Evolutionary conservation across 176 grass and related monocot genomes (phyloP), one percentile per base, ranked within the genome.

Genomic region (Bolboschoenus planiculmis): DNA sequence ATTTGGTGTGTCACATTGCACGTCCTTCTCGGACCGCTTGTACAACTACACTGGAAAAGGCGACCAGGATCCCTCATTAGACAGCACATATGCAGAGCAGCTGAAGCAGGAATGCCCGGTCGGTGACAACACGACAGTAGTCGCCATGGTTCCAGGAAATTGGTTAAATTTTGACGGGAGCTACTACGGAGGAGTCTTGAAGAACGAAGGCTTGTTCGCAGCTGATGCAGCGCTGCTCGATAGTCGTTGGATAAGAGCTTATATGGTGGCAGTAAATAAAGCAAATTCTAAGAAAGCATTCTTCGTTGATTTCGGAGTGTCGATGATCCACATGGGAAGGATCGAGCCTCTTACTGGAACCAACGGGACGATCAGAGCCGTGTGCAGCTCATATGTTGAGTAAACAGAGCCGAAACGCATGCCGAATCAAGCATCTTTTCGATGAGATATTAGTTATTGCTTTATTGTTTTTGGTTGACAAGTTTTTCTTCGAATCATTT

Each of bases 321-420:
- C n/a, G n/a, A n/a, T n/a, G n/a, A n/a, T n/a, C n/a, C n/a, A n/a
- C n/a, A n/a, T n/a, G n/a, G n/a, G n/a, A n/a, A n/a, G n/a, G n/a
- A n/a, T n/a, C n/a, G n/a, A n/a, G n/a, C n/a, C n/a, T n/a, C n/a
- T n/a, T n/a, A n/a, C n/a, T n/a, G n/a, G n/a, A n/a, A n/a, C n/a
- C n/a, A n/a, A n/a, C n/a, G n/a, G n/a, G n/a, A n/a, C n/a, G n/a
- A 50, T 94, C 65, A 89, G 92, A 71, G 82, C 78, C 16, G 44
- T 84, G 23, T 94, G 92, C 31, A 37, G 37, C 23, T 46, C 68
- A 10, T 74, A 23, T 74, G 68, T 74, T 14, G 16, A 46, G 23
- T 46, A 74, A 74, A 44, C 21, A 24, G 55, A 57, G n/a, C 40
- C 26, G 26, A 5, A 76, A 46, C 3, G 14, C 31, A 5, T 20